Conservation (phyloP, 2,329 filamentous ascomycete genomes). For the Septoria petroselini region DNA sequence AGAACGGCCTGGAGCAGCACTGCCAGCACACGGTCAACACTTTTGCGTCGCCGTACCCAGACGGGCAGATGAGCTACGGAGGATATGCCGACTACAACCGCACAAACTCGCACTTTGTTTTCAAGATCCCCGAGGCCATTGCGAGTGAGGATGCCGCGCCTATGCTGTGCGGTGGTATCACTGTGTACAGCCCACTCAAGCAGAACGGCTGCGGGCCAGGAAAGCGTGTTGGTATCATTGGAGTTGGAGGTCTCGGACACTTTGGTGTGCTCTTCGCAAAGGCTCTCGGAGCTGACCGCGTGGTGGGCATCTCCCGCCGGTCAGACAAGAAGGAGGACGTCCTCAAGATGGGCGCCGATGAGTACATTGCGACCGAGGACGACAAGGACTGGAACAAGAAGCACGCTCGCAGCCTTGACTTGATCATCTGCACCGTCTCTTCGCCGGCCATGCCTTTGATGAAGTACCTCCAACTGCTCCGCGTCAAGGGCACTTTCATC, state of each 20-base stretch:
- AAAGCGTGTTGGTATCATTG: constrained; percentile 45
- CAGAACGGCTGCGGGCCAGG: constrained; percentile 67
- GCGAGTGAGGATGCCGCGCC: constrained; percentile 57
- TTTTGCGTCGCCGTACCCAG: constrained; percentile 34
- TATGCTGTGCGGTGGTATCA: constrained; percentile 75
- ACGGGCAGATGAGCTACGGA: constrained; percentile 56
- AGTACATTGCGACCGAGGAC: constrained; percentile 57
- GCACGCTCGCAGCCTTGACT: constrained; percentile 52
- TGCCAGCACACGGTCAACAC: constrained; percentile 35
- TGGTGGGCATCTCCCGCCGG: constrained; percentile 63
- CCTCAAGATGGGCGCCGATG: constrained; percentile 59
- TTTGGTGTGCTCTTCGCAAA: constrained; percentile 68
- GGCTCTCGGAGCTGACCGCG: constrained; percentile 65
- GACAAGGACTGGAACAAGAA: constrained; percentile 59
- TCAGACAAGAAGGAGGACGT: constrained; percentile 59
- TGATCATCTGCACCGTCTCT: constrained; percentile 60
- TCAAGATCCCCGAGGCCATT: constrained; percentile 55
- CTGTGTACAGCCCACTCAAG: constrained; percentile 66
- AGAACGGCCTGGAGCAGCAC: constrained; percentile 37
- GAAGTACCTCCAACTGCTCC: constrained; percentile 60
- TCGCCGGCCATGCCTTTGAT: constrained; percentile 60
- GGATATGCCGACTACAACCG: constrained; percentile 58
- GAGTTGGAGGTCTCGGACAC: constrained; percentile 49
- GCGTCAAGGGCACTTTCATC: constrained; percentile 59
- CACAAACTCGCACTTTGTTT: constrained; percentile 52